These are phyloP conservation scores for Podosphaera fusca DNA, from an alignment of 2,329 filamentous ascomycete genomes.

Conservation along the genomic window DNA sequence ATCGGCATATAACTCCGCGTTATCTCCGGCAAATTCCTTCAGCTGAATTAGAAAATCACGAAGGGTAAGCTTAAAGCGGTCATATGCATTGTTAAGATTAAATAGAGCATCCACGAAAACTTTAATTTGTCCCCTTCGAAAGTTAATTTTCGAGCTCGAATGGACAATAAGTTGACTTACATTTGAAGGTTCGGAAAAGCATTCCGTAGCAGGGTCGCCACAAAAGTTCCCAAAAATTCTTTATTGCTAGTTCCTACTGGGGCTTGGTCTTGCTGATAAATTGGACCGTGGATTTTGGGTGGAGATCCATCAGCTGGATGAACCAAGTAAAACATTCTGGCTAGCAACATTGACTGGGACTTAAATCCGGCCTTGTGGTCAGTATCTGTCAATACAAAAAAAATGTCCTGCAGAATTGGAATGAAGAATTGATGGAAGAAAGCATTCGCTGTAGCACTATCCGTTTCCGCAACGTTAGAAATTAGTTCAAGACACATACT, in stretches of 20 bases:
- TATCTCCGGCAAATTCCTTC: constrained; percentile 91
- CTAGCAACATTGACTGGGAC: constrained; percentile 80
- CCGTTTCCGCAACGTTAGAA: constrained; percentile 88
- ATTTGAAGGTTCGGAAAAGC: constrained; percentile 84
- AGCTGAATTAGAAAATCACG: constrained; percentile 94
- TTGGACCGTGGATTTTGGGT: constrained; percentile 77
- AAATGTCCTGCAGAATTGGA: constrained; percentile 86
- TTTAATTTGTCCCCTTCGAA: constrained; percentile 49
- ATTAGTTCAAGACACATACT: constrained; percentile 97
- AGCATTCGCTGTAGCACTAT: constrained; percentile 62
- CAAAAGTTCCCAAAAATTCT: constrained; percentile 76
- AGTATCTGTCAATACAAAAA: constrained; percentile 91
- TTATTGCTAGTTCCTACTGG: constrained; percentile 65
- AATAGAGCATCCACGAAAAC: constrained; percentile 81
- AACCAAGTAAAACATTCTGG: constrained; percentile 93
- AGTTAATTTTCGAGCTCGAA: neutral
- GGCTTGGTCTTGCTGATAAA: constrained; percentile 70
- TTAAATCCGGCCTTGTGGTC: constrained; percentile 99
- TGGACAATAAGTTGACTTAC: constrained; percentile 28
- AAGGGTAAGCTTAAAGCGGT: constrained; percentile 85
- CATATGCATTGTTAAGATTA: constrained; percentile 64
- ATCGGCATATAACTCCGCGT: constrained; percentile 76
- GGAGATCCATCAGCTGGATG: constrained; percentile 41
- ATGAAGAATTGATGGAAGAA: constrained; percentile 99
- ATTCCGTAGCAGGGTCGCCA: constrained; percentile 60